Percentiles rank a stretch among this genome's conserved stretches.
These are phyloP conservation scores for Thielaviopsis euricoi DNA, from an alignment of 2,329 filamentous ascomycete genomes.

Conservation along the genomic window DNA sequence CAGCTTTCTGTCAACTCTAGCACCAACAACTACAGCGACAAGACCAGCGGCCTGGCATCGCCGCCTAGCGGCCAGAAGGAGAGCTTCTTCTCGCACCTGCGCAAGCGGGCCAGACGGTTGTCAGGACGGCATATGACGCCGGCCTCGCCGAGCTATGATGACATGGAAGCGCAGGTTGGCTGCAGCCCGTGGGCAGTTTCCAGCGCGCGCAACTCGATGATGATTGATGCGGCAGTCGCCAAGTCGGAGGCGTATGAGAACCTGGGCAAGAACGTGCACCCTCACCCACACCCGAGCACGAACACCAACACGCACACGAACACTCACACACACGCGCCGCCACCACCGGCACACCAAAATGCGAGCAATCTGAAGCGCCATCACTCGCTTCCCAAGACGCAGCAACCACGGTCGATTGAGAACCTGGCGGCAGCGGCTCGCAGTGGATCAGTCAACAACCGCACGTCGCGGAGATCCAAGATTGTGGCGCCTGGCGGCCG, in stretches of 20 bases:
- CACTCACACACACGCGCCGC: slow-evolving; percentile 22
- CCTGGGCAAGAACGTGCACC: slow-evolving; percentile 39
- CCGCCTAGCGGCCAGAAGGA: slow-evolving; percentile 73
- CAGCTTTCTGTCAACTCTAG: slow-evolving; percentile 86
- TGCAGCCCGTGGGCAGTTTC: slow-evolving; percentile 62
- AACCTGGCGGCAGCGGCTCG: slow-evolving; percentile 42
- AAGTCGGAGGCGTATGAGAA: slow-evolving; percentile 44
- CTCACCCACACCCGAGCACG: too few species aligned
- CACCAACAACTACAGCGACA: slow-evolving; percentile 87
- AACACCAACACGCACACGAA: slow-evolving; percentile 34
- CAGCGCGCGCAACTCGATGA: slow-evolving; percentile 62
- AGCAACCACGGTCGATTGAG: slow-evolving; percentile 46
- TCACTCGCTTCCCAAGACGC: slow-evolving; percentile 43
- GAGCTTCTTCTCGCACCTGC: slow-evolving; percentile 93
- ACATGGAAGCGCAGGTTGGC: slow-evolving; percentile 82
- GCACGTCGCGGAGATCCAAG: slow-evolving; percentile 53
- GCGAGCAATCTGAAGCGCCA: slow-evolving; percentile 44
- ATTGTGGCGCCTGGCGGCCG: slow-evolving; percentile 53
- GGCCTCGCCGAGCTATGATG: slow-evolving; percentile 63
- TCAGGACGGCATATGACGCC: slow-evolving; percentile 80
- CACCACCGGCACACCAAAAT: slow-evolving; percentile 37
- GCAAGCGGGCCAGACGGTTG: slow-evolving; percentile 81
- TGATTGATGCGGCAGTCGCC: slow-evolving; percentile 45
- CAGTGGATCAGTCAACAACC: slow-evolving; percentile 12
- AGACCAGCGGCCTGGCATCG: slow-evolving; percentile 50